phyloP scores from a whole-genome alignment of 257 asterid species.

The Solanum gandarillasii region DNA sequence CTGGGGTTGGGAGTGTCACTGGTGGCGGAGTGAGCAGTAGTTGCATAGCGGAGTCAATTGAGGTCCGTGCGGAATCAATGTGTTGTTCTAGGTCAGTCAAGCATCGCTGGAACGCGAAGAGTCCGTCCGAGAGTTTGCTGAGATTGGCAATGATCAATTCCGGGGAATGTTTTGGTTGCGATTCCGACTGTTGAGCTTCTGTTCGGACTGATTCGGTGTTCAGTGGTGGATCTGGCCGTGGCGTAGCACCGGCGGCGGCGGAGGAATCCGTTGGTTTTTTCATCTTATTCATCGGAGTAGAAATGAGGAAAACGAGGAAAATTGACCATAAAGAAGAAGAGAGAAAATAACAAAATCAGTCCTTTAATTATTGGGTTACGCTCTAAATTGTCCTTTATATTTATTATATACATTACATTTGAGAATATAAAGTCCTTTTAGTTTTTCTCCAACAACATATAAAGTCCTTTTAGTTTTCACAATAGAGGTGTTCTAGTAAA shows the following conservation, averaged over 20 bases:
- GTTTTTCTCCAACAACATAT: too few relatives aligned
- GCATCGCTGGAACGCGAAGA: conserved; percentile 39
- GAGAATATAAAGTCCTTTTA: not conserved
- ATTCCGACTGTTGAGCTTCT: not conserved
- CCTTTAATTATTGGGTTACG: too few relatives aligned
- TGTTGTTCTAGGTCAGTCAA: conserved; percentile 49
- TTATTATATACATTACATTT: not conserved
- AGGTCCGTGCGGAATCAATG: conserved; percentile 30
- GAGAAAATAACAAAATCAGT: not conserved
- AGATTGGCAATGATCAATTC: conserved; percentile 28
- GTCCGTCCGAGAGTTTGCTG: conserved; percentile 36
- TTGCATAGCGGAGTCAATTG: conserved; percentile 22
- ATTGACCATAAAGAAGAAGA: not conserved
- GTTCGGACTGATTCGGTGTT: not conserved
- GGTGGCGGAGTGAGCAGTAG: conserved; percentile 5
- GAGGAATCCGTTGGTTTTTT: not conserved
- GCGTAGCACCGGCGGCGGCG: not conserved
- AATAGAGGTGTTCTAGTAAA: too few relatives aligned
- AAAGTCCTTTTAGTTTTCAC: too few relatives aligned
- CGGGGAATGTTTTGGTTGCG: conserved; percentile 10
- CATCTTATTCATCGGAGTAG: not conserved
- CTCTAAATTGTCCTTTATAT: not conserved
- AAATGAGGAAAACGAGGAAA: not conserved
- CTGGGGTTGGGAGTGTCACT: not conserved
- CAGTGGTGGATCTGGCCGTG: not conserved